phyloP scores from a whole-genome alignment of 78 protist species.

The Neovahlkampfia damariscottae region DNA sequence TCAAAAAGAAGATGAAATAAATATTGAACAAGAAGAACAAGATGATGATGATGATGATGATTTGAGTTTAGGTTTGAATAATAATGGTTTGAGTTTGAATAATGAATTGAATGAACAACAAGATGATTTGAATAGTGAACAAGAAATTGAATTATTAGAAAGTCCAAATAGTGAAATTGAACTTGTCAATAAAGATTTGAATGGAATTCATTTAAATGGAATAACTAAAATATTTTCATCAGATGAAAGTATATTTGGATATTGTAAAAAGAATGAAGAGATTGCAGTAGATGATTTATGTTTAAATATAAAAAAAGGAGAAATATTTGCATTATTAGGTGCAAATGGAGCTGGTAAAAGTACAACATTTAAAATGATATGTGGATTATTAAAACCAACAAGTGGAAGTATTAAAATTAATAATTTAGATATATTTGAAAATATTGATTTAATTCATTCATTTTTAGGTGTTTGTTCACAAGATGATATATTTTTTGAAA shows the following conservation, averaged over 20 bases:
- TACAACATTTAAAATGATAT: slow-evolving; percentile 57
- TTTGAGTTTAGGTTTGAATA: too few species aligned
- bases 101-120: too few species aligned
- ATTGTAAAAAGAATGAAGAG: background rate
- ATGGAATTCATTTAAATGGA: background rate
- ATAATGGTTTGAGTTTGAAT: too few species aligned
- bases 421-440: slow-evolving; percentile 17
- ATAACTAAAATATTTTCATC: background rate
- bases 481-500: slow-evolving; percentile 39
- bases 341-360: slow-evolving; percentile 80
- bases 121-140: background rate
- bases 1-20: background rate
- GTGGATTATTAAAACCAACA: slow-evolving; percentile 56
- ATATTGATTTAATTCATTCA: slow-evolving; percentile 27
- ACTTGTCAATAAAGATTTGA: background rate
- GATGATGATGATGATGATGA: background rate
- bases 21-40: background rate
- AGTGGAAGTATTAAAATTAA: slow-evolving; percentile 43
- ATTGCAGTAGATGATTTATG: slow-evolving; percentile 18
- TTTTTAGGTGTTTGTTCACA: slow-evolving; percentile 62
- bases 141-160: background rate
- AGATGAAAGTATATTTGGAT: background rate
- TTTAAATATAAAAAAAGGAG: slow-evolving; percentile 8
- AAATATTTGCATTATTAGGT: slow-evolving; percentile 42
- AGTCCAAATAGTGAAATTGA: too few species aligned